These are phyloP conservation scores for Cyberlindnera japonica DNA, from an alignment of 805 yeast species.

Conservation along the genomic window DNA sequence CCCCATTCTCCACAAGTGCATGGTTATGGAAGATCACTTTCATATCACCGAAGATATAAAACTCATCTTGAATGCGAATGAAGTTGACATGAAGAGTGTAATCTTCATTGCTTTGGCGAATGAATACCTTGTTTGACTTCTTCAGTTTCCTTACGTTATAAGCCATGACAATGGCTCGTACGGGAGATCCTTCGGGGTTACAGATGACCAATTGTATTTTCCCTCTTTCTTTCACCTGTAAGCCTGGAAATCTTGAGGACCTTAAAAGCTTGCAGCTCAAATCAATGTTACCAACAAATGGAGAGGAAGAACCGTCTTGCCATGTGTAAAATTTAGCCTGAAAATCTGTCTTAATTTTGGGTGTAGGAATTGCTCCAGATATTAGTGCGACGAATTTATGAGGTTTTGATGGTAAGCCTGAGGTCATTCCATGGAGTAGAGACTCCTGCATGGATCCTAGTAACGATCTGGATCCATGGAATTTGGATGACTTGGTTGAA, in stretches of 20 bases:
- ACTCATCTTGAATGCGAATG: slow-evolving; percentile 26
- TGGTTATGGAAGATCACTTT: slow-evolving; percentile 29
- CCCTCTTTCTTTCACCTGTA: slow-evolving; percentile 26
- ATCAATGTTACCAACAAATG: slow-evolving; percentile 32
- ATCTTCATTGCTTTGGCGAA: slow-evolving; percentile 23
- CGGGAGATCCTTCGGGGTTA: slow-evolving; percentile 29
- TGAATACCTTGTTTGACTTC: slow-evolving; percentile 27
- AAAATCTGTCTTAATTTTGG: slow-evolving; percentile 21
- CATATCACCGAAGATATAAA: slow-evolving; percentile 30
- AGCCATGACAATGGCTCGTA: slow-evolving; percentile 25
- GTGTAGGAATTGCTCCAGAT: slow-evolving; percentile 1
- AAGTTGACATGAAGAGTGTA: slow-evolving; percentile 23
- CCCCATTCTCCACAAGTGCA: slow-evolving; percentile 10
- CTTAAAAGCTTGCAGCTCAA: slow-evolving; percentile 15
- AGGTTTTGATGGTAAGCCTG: slow-evolving; percentile 19
- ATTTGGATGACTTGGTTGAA: neutral
- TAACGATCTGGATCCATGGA: slow-evolving; percentile 6
- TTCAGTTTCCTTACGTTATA: slow-evolving; percentile 25
- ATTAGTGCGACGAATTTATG: slow-evolving; percentile 29
- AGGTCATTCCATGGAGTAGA: slow-evolving; percentile 21
- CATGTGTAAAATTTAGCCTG: slow-evolving; percentile 26
- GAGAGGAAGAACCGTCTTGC: slow-evolving; percentile 22
- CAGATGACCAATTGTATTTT: slow-evolving; percentile 30
- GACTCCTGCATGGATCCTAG: slow-evolving; percentile 24
- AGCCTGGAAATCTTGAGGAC: slow-evolving; percentile 19